These are phyloP conservation scores for Grigorovia yakushimaensis DNA, from an alignment of 805 yeast genomes.

Conservation along the genomic window DNA sequence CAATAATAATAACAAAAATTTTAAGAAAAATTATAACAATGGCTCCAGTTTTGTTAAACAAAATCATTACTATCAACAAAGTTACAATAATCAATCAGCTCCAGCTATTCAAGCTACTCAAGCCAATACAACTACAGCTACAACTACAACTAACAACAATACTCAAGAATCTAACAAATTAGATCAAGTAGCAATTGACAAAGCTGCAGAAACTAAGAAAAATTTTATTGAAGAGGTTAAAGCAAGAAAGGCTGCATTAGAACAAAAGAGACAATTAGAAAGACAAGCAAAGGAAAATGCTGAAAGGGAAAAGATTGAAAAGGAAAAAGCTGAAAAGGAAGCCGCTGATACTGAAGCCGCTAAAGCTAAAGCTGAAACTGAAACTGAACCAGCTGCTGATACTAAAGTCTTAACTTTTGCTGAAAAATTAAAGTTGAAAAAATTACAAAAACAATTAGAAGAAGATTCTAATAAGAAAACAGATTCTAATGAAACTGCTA, in stretches of 20 bases:
- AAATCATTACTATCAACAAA: neutral
- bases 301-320: conserved; percentile 2
- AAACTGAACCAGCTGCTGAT: conserved; percentile 1
- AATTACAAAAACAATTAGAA: conserved; percentile 7
- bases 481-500: neutral
- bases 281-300: conserved; percentile 2
- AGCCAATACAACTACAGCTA: too few species aligned
- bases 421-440: conserved; percentile 19
- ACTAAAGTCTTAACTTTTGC: conserved; percentile 15
- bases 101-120: too few species aligned
- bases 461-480: conserved; percentile 1
- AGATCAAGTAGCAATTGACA: conserved; percentile 3
- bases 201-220: conserved; percentile 19
- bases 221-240: conserved; percentile 24
- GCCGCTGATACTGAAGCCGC: neutral
- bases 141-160: neutral
- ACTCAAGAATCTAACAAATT: neutral
- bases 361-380: conserved; percentile 8
- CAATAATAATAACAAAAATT: too few species aligned
- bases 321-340: neutral
- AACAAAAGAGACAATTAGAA: conserved; percentile 18
- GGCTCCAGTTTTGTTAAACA: neutral
- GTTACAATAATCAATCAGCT: too few species aligned
- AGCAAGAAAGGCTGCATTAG: conserved; percentile 23
- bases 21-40: too few species aligned